Evolutionary conservation across 306 rosid species (phyloP), one percentile per base, ranked within the genome.

Genomic region (Vachellia pachyceras): DNA sequence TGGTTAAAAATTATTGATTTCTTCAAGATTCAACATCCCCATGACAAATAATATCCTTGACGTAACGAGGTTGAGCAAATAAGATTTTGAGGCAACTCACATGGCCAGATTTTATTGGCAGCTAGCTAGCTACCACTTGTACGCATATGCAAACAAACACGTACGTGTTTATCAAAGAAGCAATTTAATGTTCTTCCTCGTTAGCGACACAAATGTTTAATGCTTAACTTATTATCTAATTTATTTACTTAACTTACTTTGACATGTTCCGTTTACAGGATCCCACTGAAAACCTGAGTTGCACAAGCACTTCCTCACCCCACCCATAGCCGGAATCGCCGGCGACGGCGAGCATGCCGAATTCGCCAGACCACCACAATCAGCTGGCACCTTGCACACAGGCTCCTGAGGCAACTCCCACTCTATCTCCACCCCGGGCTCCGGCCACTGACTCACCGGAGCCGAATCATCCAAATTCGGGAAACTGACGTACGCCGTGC

Each of bases 361-460:
- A 41, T 85, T 79, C 2, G 18, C 54, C 79, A 82, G 37, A 12
- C 42, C 82, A 6, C 7, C 23, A 40, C 90, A 87, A 37, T 79
- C 85, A 68, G 3, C 3, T 0, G 49, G 8, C 1, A n/a, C 78
- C 15, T 45, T 69, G 39, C 90, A 85, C 47, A 18, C 25, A 5
- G 87, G 88, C 72, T 85, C 88, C 47, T n/a, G 41, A 11, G 86
- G 90, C 72, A 61, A 52, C 70, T 36, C 52, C 88, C 90, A 87
- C 75, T 82, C 88, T 13, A 87, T 33, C 84, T 87, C 90, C 83
- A 87, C 77, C 69, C 86, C 90, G 0, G 83, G 82, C 79, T 54
- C 73, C 37, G 73, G 76, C 88, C 88, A 85, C 83, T 20, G 55
- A 11, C 55, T 79, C 80, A 68, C 54, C 1, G 73, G 66, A 29